Conservation (phyloP, 2,329 filamentous ascomycete species). For the Colletotrichum spinosum region DNA sequence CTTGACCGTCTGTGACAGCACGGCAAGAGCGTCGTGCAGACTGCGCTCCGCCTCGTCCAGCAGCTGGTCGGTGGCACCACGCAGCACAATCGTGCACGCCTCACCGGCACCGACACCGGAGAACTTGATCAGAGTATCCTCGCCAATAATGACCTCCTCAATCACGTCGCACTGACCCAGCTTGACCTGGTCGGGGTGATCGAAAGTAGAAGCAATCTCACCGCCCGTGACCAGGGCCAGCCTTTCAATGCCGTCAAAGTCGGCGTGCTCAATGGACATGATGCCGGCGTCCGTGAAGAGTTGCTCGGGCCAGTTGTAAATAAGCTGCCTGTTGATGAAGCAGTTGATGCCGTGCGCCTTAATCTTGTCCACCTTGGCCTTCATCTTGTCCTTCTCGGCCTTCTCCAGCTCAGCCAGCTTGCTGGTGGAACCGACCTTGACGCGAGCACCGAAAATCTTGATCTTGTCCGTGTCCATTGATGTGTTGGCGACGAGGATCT, state of each 20-base stretch:
- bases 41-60: conserved; percentile 97
- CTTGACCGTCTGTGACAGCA: conserved; percentile 95
- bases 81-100: conserved; percentile 96
- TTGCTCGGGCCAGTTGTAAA: conserved; percentile 99
- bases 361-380: conserved; percentile 98
- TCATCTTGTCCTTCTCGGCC: conserved; percentile 99
- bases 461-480: conserved; percentile 99
- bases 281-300: conserved; percentile 98
- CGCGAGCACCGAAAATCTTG: conserved; percentile 97
- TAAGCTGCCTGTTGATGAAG: conserved; percentile 99
- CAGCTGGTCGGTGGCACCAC: conserved; percentile 95
- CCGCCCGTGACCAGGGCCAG: conserved; percentile 95
- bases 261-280: conserved; percentile 98
- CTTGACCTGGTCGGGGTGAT: conserved; percentile 97
- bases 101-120: conserved; percentile 93
- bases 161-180: conserved; percentile 95
- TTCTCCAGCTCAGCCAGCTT: conserved; percentile 99
- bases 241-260: conserved; percentile 98
- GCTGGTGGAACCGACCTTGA: conserved; percentile 95
- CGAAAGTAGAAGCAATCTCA: conserved; percentile 97
- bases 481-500: conserved; percentile 97
- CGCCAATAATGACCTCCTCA: conserved; percentile 97
- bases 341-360: conserved; percentile 99
- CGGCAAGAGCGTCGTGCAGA: conserved; percentile 93
- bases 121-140: conserved; percentile 97